Conservation (phyloP, 2,329 filamentous ascomycete species). For the Penicillium frequentans region DNA sequence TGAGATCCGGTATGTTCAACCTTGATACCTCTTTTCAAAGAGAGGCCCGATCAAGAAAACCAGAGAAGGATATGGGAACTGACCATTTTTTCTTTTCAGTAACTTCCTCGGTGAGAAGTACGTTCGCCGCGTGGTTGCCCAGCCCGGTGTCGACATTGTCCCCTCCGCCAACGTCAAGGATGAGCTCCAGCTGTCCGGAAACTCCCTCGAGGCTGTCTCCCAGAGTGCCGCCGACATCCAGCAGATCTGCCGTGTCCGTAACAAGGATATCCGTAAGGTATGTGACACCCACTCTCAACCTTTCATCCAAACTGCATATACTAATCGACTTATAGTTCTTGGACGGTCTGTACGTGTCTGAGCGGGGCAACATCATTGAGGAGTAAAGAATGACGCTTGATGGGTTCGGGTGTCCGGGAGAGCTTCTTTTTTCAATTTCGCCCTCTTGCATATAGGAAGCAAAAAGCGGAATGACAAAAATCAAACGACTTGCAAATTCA, state of each 20-base stretch:
- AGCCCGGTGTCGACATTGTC: conserved; percentile 85
- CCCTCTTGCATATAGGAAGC: conserved; percentile 42
- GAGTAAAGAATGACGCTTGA: conserved; percentile 42
- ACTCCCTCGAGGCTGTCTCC: conserved; percentile 96
- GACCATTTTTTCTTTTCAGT: conserved; percentile 46
- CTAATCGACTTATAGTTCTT: conserved; percentile 68
- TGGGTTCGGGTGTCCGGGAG: conserved; percentile 38
- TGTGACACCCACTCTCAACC: conserved; percentile 22
- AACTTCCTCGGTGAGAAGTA: conserved; percentile 99
- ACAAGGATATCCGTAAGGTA: conserved; percentile 99
- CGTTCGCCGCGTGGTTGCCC: conserved; percentile 87
- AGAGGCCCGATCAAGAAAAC: not conserved
- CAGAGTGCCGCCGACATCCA: conserved; percentile 99
- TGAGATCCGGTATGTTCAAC: conserved; percentile 81
- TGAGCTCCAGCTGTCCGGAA: conserved; percentile 88
- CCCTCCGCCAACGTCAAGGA: conserved; percentile 94
- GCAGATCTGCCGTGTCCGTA: conserved; percentile 98
- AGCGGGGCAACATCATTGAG: conserved; percentile 91
- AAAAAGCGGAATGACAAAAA: conserved; percentile 42
- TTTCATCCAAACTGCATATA: not conserved
- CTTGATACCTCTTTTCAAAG: not conserved
- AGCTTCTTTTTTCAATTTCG: conserved; percentile 39
- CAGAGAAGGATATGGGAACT: not conserved
- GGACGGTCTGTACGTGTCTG: conserved; percentile 99
- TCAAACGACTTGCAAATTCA: conserved; percentile 31